These are phyloP conservation scores for Aspergillus sparsus DNA, from an alignment of 495 filamentous ascomycete species.

Conservation along the genomic window DNA sequence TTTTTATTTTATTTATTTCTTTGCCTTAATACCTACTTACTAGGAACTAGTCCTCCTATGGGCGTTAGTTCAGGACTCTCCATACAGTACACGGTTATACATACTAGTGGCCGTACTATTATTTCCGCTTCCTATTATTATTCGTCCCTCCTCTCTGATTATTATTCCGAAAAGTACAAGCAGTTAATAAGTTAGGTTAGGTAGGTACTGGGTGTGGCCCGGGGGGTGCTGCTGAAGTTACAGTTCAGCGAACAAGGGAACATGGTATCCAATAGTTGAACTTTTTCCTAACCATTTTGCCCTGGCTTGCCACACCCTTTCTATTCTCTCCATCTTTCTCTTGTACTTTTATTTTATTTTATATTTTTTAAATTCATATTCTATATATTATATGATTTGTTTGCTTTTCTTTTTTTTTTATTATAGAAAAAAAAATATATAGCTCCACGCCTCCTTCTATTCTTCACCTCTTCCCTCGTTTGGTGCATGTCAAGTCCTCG, in stretches of 20 bases:
- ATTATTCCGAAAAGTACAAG: constrained; percentile 14
- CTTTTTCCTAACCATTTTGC: constrained; percentile 1
- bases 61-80: constrained; percentile 13
- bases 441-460: not conserved
- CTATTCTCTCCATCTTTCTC: not conserved
- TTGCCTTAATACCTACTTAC: constrained; percentile 6
- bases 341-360: constrained; percentile 2
- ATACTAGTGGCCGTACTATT: constrained; percentile 29
- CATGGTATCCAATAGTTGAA: constrained; percentile 16
- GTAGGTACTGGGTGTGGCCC: not conserved
- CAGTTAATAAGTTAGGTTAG: constrained; percentile 1
- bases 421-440: too few species aligned
- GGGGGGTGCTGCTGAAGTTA: not conserved
- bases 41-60: constrained; percentile 9
- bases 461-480: not conserved
- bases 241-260: constrained; percentile 2
- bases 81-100: constrained; percentile 12
- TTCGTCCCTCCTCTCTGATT: constrained; percentile 21
- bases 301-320: constrained; percentile 12
- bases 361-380: constrained; percentile 1
- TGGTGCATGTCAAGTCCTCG: constrained; percentile 6
- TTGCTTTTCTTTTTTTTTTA: too few species aligned
- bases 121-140: constrained; percentile 28
- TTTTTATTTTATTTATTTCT: not conserved
- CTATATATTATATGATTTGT: not conserved